These are phyloP conservation scores for Talaromyces borbonicus DNA, from an alignment of 495 filamentous ascomycete genomes.

Conservation along the genomic window DNA sequence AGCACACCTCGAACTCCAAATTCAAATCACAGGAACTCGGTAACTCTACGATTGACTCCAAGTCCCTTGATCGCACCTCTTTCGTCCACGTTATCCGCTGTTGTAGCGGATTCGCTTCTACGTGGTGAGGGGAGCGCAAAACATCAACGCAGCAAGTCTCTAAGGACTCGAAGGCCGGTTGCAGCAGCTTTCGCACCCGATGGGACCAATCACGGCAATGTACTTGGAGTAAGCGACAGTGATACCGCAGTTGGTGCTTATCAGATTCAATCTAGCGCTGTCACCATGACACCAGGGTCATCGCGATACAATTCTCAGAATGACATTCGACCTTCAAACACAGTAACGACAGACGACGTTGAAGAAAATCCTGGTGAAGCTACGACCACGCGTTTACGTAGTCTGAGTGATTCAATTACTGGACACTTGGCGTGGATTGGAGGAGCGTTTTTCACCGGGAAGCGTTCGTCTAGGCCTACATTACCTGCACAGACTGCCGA, in stretches of 20 bases:
- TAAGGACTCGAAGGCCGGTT: not conserved
- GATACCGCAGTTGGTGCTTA: slow-evolving; percentile 11
- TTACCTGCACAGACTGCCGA: not conserved
- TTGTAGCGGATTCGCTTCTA: slow-evolving; percentile 53
- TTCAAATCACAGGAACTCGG: slow-evolving; percentile 24
- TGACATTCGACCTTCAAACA: slow-evolving; percentile 16
- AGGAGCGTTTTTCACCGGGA: slow-evolving; percentile 15
- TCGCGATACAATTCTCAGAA: slow-evolving; percentile 20
- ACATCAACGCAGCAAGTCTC: slow-evolving; percentile 2
- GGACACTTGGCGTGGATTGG: slow-evolving; percentile 35
- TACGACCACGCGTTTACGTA: slow-evolving; percentile 24
- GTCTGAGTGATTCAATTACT: slow-evolving; percentile 36
- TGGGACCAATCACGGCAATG: slow-evolving; percentile 11
- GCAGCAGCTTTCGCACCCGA: not conserved
- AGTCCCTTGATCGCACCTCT: slow-evolving; percentile 41
- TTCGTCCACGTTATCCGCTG: slow-evolving; percentile 45
- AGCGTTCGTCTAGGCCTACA: not conserved
- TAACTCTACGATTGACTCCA: slow-evolving; percentile 36
- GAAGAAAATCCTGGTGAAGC: slow-evolving; percentile 15
- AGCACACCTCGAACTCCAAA: slow-evolving; percentile 27
- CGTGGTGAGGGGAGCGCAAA: slow-evolving; percentile 35
- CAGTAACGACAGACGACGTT: slow-evolving; percentile 14
- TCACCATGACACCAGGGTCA: slow-evolving; percentile 2
- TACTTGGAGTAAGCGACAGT: slow-evolving; percentile 7
- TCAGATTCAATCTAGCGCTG: slow-evolving; percentile 9